Percentiles rank a stretch among this genome's conserved stretches.
Conservation (phyloP, 2,329 filamentous ascomycete species). For the Drechslera avenae region DNA sequence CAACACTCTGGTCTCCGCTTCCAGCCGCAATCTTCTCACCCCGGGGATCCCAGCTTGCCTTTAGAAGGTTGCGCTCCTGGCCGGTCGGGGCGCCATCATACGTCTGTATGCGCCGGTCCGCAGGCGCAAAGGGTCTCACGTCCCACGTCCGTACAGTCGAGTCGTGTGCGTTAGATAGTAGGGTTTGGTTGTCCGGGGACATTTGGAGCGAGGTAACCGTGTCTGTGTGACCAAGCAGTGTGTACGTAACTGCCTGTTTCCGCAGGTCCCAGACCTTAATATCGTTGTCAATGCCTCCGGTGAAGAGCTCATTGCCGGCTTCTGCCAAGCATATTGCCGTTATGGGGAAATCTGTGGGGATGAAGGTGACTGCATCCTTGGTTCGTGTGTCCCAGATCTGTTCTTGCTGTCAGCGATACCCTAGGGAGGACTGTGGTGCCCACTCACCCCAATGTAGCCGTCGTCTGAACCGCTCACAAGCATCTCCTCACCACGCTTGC, state of each 20-base stretch:
- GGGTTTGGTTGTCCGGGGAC: conserved; percentile 89
- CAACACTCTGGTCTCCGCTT: conserved; percentile 86
- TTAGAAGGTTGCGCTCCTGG: conserved; percentile 87
- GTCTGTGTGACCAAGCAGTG: conserved; percentile 86
- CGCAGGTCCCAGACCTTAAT: conserved; percentile 97
- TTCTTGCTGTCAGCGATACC: conserved; percentile 21
- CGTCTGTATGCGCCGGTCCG: conserved; percentile 80
- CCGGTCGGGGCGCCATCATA: conserved; percentile 91
- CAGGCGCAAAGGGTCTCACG: conserved; percentile 89
- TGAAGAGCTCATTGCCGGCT: conserved; percentile 93
- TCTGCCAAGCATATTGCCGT: conserved; percentile 91
- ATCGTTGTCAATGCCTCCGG: conserved; percentile 94
- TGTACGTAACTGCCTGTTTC: conserved; percentile 87
- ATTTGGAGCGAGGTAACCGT: conserved; percentile 88
- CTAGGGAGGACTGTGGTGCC: not conserved
- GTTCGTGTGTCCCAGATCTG: conserved; percentile 90
- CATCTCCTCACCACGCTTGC: conserved; percentile 86
- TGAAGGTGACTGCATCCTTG: conserved; percentile 84
- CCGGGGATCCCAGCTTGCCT: conserved; percentile 85
- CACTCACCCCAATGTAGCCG: conserved; percentile 73
- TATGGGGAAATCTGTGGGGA: conserved; percentile 89
- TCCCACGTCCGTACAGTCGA: conserved; percentile 96
- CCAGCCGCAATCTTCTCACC: conserved; percentile 88
- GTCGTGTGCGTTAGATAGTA: conserved; percentile 92
- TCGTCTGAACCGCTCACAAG: conserved; percentile 92